A percentile compares a stretch with the other conserved stretches of the same genome.
These are phyloP conservation scores for Harringtonia lauricola DNA, from an alignment of 2,329 filamentous ascomycete species.

Conservation along the genomic window DNA sequence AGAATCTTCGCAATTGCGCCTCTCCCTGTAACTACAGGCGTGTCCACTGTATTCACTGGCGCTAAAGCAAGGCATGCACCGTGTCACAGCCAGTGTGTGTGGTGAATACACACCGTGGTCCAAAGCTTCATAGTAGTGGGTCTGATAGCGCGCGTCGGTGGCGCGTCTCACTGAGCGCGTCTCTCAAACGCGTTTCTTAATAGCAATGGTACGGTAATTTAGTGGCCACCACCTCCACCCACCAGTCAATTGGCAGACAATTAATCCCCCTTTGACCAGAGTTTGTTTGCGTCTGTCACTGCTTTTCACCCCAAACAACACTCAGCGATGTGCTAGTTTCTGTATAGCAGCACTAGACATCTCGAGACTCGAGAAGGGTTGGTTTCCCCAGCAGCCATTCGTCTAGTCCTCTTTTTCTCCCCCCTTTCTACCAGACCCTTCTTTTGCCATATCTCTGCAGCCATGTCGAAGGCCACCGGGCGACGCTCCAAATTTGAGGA, in stretches of 20 bases:
- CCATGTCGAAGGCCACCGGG: constrained; percentile 26
- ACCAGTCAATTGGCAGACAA: not conserved
- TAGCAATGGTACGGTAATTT: not conserved
- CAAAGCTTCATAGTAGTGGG: no score
- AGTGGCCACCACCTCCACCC: not conserved
- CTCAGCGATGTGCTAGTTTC: not conserved
- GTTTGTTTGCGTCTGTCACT: not conserved
- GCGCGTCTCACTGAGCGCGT: no score
- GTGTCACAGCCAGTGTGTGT: no score
- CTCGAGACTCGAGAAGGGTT: not conserved
- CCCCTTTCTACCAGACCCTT: not conserved
- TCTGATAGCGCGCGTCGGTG: not conserved
- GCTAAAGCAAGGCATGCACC: no score
- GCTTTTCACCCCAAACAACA: no score
- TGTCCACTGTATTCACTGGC: no score
- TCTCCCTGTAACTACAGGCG: no score
- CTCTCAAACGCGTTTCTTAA: not conserved
- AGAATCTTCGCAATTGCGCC: no score
- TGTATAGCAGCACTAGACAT: not conserved
- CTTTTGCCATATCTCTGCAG: not conserved
- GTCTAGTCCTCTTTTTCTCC: not conserved
- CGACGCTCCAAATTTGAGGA: constrained; percentile 55
- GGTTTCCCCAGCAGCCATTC: not conserved
- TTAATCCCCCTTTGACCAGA: not conserved
- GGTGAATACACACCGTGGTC: no score